phyloP scores from a whole-genome alignment of 2,329 filamentous ascomycete genomes.

The Fusarium nygamai region DNA sequence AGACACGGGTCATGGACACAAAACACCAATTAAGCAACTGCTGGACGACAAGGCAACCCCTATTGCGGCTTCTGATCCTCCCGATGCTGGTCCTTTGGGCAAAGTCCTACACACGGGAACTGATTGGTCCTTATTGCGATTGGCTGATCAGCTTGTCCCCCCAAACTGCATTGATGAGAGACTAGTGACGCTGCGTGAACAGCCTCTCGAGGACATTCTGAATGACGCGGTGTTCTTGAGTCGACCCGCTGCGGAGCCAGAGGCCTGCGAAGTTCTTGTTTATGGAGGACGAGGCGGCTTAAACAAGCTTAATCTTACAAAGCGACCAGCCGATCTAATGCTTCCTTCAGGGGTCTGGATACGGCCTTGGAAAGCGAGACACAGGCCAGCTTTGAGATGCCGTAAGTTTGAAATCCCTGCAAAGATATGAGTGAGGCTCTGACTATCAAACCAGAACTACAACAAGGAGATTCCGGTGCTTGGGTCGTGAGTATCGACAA shows the following conservation, averaged over 20 bases:
- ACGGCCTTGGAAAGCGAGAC: neutral
- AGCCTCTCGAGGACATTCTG: neutral
- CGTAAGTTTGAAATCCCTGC: neutral
- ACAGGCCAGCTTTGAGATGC: neutral
- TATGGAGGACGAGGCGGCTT: neutral
- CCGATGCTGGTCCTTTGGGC: neutral
- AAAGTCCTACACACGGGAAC: neutral
- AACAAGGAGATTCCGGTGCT: neutral
- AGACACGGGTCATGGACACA: neutral
- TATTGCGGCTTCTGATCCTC: neutral
- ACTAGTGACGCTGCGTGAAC: neutral
- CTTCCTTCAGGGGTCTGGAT: neutral
- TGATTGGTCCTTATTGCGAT: neutral
- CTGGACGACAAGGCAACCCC: accelerated
- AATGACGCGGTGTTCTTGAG: neutral
- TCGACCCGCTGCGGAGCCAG: neutral
- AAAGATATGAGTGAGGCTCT: neutral
- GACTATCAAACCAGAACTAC: neutral
- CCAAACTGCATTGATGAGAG: neutral
- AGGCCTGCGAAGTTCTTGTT: neutral
- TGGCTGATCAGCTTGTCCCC: neutral
- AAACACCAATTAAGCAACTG: neutral
- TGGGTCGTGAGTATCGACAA: neutral
- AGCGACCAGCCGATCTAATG: neutral
- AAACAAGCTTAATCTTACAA: neutral